A percentile compares a stretch with the other conserved stretches of the same genome.
Evolutionary conservation across 2,329 filamentous ascomycete genomes (phyloP).

Genomic region (Tolypocladium tundrense): DNA sequence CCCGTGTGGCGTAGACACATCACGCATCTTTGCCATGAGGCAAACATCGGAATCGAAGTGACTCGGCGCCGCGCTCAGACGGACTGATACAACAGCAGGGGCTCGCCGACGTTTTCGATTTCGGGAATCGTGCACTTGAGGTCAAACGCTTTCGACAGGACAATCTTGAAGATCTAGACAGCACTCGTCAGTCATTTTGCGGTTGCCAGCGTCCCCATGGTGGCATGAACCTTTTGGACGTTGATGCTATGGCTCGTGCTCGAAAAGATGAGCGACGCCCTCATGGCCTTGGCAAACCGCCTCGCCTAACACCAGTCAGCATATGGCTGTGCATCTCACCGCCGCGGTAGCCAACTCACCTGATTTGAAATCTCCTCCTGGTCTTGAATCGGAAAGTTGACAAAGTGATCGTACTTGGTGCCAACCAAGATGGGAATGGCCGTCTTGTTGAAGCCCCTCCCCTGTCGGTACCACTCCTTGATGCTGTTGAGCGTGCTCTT

Average conservation of each 20-base stretch:
- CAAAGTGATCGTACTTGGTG: constrained; percentile 98
- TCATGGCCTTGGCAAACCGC: constrained; percentile 96
- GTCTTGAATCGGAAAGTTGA: constrained; percentile 94
- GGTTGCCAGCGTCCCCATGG: neutral
- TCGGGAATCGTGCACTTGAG: constrained; percentile 98
- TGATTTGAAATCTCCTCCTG: constrained; percentile 98
- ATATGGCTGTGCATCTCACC: neutral
- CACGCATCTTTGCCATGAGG: neutral
- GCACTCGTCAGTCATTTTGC: constrained; percentile 1
- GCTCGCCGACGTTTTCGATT: constrained; percentile 96
- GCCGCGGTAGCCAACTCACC: constrained; percentile 35
- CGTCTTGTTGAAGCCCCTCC: constrained; percentile 97
- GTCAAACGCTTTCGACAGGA: constrained; percentile 96
- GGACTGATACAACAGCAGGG: constrained; percentile 80
- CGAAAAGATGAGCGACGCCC: constrained; percentile 93
- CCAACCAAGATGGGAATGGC: constrained; percentile 97
- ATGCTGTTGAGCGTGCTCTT: constrained; percentile 99
- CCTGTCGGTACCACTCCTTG: constrained; percentile 99
- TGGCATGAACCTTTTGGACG: constrained; percentile 76
- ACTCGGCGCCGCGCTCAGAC: constrained; percentile 15
- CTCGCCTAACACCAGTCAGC: constrained; percentile 51
- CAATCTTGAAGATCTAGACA: constrained; percentile 94
- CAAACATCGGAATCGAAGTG: no score
- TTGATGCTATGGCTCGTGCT: constrained; percentile 99
- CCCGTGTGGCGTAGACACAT: neutral